Conservation (phyloP, 306 rosid species). For the Oemleria cerasiformis region DNA sequence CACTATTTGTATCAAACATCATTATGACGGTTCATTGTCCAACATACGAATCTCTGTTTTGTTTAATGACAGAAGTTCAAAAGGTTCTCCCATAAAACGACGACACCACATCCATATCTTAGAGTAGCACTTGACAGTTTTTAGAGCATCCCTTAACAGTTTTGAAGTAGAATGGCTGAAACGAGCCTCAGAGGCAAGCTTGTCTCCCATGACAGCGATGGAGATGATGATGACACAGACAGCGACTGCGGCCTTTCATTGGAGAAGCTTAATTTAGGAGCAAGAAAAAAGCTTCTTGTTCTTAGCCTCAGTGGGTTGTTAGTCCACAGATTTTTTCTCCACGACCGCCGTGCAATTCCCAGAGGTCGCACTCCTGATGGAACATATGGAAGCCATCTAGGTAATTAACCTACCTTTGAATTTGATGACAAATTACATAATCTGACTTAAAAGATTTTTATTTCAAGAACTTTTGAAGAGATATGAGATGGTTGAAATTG, state of each 20-base stretch:
- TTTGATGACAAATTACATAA: too few species aligned
- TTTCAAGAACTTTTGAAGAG: too few species aligned
- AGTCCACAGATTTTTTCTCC: not conserved
- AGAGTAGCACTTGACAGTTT: too few species aligned
- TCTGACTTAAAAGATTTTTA: too few species aligned
- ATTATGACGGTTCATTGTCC: too few species aligned
- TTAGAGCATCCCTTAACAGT: not conserved
- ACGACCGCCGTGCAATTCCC: not conserved
- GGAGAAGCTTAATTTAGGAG: conserved; percentile 26
- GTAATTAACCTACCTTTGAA: not conserved
- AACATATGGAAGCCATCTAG: conserved; percentile 1
- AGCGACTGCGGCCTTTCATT: conserved; percentile 13
- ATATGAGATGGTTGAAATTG: too few species aligned
- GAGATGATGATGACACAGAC: not conserved
- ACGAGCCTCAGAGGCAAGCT: not conserved
- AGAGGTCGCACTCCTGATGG: conserved; percentile 11
- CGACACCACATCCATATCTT: too few species aligned
- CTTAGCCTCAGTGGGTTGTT: conserved; percentile 18
- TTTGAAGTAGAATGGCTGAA: conserved; percentile 4
- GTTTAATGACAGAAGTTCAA: too few species aligned
- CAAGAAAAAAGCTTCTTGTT: conserved; percentile 25
- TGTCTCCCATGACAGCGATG: not conserved
- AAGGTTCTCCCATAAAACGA: too few species aligned
- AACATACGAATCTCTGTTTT: too few species aligned
- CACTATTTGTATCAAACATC: too few species aligned